Conservation (phyloP, 2,329 filamentous ascomycete species). For the Phoma sp. region DNA sequence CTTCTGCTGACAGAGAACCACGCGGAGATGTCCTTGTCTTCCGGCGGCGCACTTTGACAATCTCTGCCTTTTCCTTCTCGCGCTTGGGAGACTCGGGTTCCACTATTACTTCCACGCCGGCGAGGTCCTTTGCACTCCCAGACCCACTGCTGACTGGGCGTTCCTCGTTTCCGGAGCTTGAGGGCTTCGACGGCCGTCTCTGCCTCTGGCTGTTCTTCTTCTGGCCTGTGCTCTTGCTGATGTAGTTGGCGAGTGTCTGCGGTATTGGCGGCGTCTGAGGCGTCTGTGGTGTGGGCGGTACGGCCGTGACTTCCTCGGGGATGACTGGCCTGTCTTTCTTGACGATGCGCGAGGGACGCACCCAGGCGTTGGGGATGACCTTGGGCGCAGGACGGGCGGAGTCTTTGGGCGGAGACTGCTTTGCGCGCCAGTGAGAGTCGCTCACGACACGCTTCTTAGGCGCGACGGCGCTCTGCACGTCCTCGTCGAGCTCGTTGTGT, state of each 20-base stretch:
- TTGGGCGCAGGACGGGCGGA: slow-evolving; percentile 41
- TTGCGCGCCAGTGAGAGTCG: slow-evolving; percentile 84
- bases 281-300: slow-evolving; percentile 15
- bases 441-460: slow-evolving; percentile 93
- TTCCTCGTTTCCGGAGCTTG: slow-evolving; percentile 41
- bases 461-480: slow-evolving; percentile 62
- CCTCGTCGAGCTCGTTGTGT: slow-evolving; percentile 53
- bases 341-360: slow-evolving; percentile 43
- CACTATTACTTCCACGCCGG: slow-evolving; percentile 27
- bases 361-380: slow-evolving; percentile 49
- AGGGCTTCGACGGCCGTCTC: slow-evolving; percentile 40
- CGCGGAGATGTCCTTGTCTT: slow-evolving; percentile 41
- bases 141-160: slow-evolving; percentile 45
- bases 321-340: slow-evolving; percentile 25
- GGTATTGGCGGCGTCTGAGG: slow-evolving; percentile 26
- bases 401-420: slow-evolving; percentile 51
- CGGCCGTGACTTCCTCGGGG: slow-evolving; percentile 9
- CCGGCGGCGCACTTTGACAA: slow-evolving; percentile 38
- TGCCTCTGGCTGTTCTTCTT: slow-evolving; percentile 31
- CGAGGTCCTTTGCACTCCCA: slow-evolving; percentile 35
- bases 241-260: slow-evolving; percentile 35
- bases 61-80: slow-evolving; percentile 26
- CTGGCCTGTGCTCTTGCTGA: slow-evolving; percentile 38
- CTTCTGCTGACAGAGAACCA: slow-evolving; percentile 43
- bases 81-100: slow-evolving; percentile 31